A percentile compares a stretch with the other conserved stretches of the same genome.
Conservation (phyloP, 805 yeast species). For the Barnettozyma salicaria region DNA sequence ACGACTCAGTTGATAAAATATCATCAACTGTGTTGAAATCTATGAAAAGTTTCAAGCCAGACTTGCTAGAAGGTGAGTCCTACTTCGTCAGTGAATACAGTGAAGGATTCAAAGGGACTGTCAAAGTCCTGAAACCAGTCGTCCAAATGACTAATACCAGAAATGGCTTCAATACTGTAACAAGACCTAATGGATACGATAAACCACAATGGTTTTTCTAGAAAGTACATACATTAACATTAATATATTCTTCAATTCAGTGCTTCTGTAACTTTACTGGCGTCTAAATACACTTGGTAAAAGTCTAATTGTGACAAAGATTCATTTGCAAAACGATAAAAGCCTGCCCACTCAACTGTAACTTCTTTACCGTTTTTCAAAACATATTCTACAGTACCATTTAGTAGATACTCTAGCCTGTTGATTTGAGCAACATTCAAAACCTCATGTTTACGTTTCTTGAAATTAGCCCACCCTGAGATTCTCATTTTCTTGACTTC, state of each 20-base stretch:
- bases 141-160: slow-evolving; percentile 3
- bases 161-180: slow-evolving; percentile 5
- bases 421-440: background rate
- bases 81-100: slow-evolving; percentile 7
- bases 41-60: slow-evolving; percentile 6
- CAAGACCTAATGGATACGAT: slow-evolving; percentile 4
- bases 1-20: slow-evolving; percentile 8
- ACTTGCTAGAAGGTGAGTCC: slow-evolving; percentile 6
- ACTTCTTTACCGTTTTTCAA: background rate
- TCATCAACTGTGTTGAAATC: slow-evolving; percentile 9
- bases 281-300: slow-evolving; percentile 2
- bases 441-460: background rate
- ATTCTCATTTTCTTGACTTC: slow-evolving; percentile 2
- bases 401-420: background rate
- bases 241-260: too few species aligned
- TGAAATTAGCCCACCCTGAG: background rate
- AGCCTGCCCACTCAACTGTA: background rate
- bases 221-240: too few species aligned
- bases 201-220: slow-evolving; percentile 3
- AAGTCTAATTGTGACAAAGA: background rate
- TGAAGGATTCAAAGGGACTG: slow-evolving; percentile 3
- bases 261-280: background rate
- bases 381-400: slow-evolving; percentile 1
- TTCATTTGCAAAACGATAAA: background rate
- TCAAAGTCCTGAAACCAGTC: slow-evolving; percentile 6